These are phyloP conservation scores for Ramularia endophylla DNA, from an alignment of 2,329 filamentous ascomycete genomes.

Conservation along the genomic window DNA sequence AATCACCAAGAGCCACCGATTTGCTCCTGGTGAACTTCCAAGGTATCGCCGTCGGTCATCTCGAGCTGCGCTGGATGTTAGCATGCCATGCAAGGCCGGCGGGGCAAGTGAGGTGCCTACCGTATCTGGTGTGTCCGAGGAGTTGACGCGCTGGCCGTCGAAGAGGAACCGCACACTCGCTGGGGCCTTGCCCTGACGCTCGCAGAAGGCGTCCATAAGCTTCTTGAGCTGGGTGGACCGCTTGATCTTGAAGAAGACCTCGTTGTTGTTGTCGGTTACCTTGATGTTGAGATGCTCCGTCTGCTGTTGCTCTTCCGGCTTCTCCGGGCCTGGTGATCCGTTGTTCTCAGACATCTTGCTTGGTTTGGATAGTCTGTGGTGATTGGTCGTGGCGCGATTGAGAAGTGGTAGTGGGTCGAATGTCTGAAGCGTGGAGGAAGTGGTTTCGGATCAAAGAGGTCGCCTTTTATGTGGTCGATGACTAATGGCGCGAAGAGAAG, in stretches of 20 bases:
- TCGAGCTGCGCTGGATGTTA: conserved; percentile 60
- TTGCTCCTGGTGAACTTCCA: conserved; percentile 98
- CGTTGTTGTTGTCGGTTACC: conserved; percentile 98
- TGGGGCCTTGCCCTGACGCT: conserved; percentile 83
- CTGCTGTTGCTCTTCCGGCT: conserved; percentile 39
- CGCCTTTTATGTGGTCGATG: conserved; percentile 2
- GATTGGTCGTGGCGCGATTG: conserved; percentile 5
- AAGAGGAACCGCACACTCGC: conserved; percentile 89
- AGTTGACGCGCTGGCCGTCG: conserved; percentile 87
- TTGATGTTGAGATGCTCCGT: conserved; percentile 97
- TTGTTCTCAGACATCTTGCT: conserved; percentile 46
- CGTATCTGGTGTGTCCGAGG: conserved; percentile 81
- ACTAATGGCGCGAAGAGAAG: conserved; percentile 3
- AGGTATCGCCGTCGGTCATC: conserved; percentile 91
- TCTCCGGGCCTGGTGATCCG: conserved; percentile 26
- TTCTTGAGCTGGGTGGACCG: conserved; percentile 92
- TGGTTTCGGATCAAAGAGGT: background rate
- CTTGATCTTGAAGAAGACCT: conserved; percentile 99
- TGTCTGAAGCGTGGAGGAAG: no score
- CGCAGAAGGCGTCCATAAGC: conserved; percentile 97
- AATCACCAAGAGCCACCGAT: conserved; percentile 60
- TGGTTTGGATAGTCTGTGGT: conserved; percentile 40
- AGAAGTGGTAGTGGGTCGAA: conserved; percentile 1
- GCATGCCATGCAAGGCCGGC: background rate
- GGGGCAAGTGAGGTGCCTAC: conserved; percentile 52